Evolutionary conservation across 2,329 filamentous ascomycete species (phyloP), one percentile per base, ranked within the genome.

Genomic region (Pseudomassariella vexata): DNA sequence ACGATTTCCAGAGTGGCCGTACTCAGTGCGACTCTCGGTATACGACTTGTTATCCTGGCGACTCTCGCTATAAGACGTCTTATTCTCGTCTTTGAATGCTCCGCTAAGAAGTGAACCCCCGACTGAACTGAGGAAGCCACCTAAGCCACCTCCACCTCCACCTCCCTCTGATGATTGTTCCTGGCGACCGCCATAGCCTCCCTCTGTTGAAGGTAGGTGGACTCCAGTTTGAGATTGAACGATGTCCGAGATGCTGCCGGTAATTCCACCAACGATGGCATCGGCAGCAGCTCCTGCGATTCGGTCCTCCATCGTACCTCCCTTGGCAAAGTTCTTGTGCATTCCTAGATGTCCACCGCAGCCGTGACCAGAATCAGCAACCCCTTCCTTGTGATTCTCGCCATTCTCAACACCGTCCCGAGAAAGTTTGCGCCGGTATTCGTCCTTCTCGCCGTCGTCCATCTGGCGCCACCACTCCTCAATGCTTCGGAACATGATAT

Each of bases 371-470:
- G 75, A 80, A 57, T 95, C 88, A 11, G 87, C 63, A 9, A 90
- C 82, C 18, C 85, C 86, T 47, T 86, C 79, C 58, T 86, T 90
- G 63, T 95, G 89, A 59, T 95, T 95, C 39, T 81, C 70, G 11
- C 85, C 85, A 28, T 76, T 68, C 54, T 79, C 56, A 30, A 95
- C 86, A 37, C 90, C 89, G 0, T 82, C 68, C 12, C 86, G 79
- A 47, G 81, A 85, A 27, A 95, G 72, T 60, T 88, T 83, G 31
- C 70, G 60, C 34, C 86, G 81, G 41, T 92, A 77, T 20, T 77
- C 74, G 10, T 84, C 65, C 45, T 78, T 74, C 36, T 78, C 76
- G 19, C 62, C 54, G 5, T 81, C 71, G 30, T 65, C 64, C 62
- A 87, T 77, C 34, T 73, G 64, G 24, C 64, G 56, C 89, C 89